Conservation (phyloP, 2,329 filamentous ascomycete genomes). For the Pestalotiopsis sp. region DNA sequence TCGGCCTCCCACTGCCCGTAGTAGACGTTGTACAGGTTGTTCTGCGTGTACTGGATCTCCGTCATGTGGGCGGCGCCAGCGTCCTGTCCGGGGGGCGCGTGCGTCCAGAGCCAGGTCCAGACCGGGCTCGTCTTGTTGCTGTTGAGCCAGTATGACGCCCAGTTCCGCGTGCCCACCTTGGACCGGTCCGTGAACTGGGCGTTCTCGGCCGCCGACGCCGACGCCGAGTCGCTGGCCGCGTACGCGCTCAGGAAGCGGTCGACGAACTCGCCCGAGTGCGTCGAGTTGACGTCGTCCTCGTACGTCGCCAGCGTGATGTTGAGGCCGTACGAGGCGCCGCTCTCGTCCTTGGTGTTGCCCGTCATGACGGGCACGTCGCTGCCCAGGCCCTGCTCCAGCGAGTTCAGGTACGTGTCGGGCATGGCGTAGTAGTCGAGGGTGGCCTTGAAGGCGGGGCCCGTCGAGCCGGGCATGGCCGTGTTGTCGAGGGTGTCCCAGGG, state of each 20-base stretch:
- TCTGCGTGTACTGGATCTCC: conserved; percentile 32
- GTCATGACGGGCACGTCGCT: conserved; percentile 29
- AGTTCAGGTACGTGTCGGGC: conserved; percentile 20
- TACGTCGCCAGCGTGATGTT: conserved; percentile 17
- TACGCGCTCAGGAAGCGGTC: conserved; percentile 23
- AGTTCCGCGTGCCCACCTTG: conserved; percentile 25
- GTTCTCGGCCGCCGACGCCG: conserved; percentile 22
- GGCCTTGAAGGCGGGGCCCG: conserved; percentile 24
- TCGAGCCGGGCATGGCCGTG: conserved; percentile 19
- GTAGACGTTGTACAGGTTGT: conserved; percentile 27
- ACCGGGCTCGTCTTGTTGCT: conserved; percentile 23
- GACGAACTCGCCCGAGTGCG: conserved; percentile 21
- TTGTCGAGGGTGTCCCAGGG: conserved; percentile 16
- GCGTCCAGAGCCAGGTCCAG: conserved; percentile 30
- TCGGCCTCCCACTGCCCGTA: conserved; percentile 22
- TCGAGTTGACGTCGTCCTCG: conserved; percentile 16
- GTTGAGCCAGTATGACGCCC: conserved; percentile 23
- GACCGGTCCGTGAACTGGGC: conserved; percentile 24
- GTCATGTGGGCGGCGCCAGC: conserved; percentile 28
- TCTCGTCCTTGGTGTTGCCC: conserved; percentile 29
- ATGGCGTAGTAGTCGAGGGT: conserved; percentile 30
- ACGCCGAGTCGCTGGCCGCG: conserved; percentile 18
- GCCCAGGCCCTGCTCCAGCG: conserved; percentile 14
- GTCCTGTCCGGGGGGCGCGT: conserved; percentile 24
- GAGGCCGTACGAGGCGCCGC: conserved; percentile 15